These are phyloP conservation scores for Pyrenochaeta sp. DNA, from an alignment of 2,329 filamentous ascomycete genomes.

Conservation along the genomic window DNA sequence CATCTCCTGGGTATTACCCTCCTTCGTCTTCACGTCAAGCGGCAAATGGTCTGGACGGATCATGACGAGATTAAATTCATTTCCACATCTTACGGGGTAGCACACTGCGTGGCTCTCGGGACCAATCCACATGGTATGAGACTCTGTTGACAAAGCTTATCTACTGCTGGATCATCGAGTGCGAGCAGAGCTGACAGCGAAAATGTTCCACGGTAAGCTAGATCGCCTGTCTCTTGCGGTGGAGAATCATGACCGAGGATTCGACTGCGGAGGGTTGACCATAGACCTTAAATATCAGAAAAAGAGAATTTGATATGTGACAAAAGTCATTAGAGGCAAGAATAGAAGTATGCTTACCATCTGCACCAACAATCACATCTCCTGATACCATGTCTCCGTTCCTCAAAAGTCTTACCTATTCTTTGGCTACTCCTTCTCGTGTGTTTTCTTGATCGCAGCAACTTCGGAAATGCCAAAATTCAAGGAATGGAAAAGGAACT, in stretches of 20 bases:
- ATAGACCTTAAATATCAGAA: not conserved
- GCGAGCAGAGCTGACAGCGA: conserved; percentile 6
- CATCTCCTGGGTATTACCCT: conserved; percentile 68
- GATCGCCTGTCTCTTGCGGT: conserved; percentile 66
- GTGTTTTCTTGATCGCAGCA: conserved; percentile 30
- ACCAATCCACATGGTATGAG: conserved; percentile 47
- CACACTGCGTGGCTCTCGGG: conserved; percentile 66
- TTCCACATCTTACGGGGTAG: conserved; percentile 65
- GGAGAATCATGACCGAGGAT: conserved; percentile 55
- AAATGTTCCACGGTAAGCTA: conserved; percentile 63
- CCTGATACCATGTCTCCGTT: not conserved
- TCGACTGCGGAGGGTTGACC: not conserved
- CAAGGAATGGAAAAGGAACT: too few relatives aligned
- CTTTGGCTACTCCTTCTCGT: conserved; percentile 34
- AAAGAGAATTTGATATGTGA: too few relatives aligned
- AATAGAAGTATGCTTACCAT: not conserved
- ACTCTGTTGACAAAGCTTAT: conserved; percentile 14
- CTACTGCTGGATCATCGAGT: conserved; percentile 13
- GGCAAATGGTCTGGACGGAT: conserved; percentile 68
- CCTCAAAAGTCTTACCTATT: conserved; percentile 24
- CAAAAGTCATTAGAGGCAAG: too few relatives aligned
- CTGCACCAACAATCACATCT: not conserved
- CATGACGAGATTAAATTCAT: conserved; percentile 70
- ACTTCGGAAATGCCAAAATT: conserved; percentile 40
- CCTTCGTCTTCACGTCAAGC: conserved; percentile 56